Evolutionary conservation across 176 grass and related monocot species (phyloP).

Genomic region (Canna indica): DNA sequence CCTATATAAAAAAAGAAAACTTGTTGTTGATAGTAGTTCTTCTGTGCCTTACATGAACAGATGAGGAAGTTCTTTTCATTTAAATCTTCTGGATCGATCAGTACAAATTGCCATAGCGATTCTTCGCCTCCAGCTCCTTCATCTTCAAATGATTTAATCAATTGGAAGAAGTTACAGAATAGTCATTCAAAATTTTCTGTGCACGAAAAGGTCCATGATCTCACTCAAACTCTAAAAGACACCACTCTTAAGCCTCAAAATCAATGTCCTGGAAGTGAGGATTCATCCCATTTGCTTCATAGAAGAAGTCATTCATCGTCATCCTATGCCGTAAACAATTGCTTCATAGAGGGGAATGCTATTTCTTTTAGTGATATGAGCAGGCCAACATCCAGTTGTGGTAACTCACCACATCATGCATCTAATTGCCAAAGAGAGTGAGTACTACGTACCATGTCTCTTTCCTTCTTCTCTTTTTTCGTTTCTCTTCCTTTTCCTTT

Average conservation of each 20-base stretch:
- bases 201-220: background rate
- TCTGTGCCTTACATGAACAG: background rate
- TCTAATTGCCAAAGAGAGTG: constrained; percentile 25
- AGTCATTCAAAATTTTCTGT: background rate
- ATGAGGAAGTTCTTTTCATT: constrained; percentile 68
- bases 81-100: constrained; percentile 31
- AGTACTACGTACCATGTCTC: no score
- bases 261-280: constrained; percentile 10
- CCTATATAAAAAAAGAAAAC: no score
- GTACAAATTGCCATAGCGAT: background rate
- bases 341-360: constrained; percentile 24
- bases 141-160: constrained; percentile 16
- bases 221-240: constrained; percentile 16
- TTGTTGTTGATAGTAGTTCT: background rate
- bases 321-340: constrained; percentile 19
- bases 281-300: constrained; percentile 33
- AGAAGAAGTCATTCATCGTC: constrained; percentile 44
- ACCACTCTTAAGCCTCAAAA: constrained; percentile 24
- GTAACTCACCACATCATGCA: constrained; percentile 1
- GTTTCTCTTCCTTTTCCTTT: background rate
- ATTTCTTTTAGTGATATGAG: background rate
- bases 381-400: background rate
- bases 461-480: no score
- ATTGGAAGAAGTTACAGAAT: constrained; percentile 12
- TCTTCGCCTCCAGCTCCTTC: background rate